Percentiles rank a stretch among this genome's conserved stretches.
Conservation (phyloP, 139 green algal species). For the Micromonas pusilla region DNA sequence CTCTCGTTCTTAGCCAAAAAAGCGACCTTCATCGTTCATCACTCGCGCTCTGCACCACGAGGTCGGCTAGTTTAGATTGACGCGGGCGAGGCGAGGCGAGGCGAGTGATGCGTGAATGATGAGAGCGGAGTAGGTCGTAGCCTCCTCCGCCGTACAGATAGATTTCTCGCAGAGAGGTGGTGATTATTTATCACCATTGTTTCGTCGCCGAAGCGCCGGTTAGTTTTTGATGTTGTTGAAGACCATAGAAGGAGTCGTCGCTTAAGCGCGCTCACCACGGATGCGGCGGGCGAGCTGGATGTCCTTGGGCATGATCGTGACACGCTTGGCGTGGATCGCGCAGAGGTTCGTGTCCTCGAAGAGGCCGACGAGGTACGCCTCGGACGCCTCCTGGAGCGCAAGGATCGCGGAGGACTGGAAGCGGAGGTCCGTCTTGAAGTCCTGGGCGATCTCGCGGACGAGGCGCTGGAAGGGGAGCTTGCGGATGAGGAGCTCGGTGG, state of each 20-base stretch:
- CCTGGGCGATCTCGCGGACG: constrained; percentile 58
- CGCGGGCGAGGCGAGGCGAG: too few relatives aligned
- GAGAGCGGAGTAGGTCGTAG: too few relatives aligned
- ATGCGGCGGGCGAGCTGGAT: constrained; percentile 88
- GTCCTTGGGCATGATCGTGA: constrained; percentile 95
- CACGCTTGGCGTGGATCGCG: constrained; percentile 93
- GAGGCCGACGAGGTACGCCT: constrained; percentile 94
- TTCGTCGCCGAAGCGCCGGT: background rate
- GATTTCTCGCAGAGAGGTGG: too few relatives aligned
- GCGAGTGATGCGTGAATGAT: too few relatives aligned
- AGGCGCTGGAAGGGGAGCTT: constrained; percentile 66
- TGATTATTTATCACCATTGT: constrained; percentile 3
- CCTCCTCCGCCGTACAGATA: too few relatives aligned
- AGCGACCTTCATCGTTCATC: too few relatives aligned
- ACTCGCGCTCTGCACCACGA: too few relatives aligned
- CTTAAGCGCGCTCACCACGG: constrained; percentile 72
- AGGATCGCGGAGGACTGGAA: constrained; percentile 68
- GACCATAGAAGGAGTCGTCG: background rate
- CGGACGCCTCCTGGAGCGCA: constrained; percentile 89
- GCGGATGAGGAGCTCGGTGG: constrained; percentile 52
- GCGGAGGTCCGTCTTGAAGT: constrained; percentile 44
- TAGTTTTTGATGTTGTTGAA: background rate
- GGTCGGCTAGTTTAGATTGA: too few relatives aligned
- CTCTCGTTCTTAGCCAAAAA: too few relatives aligned
- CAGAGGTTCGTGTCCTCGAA: constrained; percentile 97